Base-by-base conservation (phyloP, 345 rosid species). In the Linum tenue region DNA sequence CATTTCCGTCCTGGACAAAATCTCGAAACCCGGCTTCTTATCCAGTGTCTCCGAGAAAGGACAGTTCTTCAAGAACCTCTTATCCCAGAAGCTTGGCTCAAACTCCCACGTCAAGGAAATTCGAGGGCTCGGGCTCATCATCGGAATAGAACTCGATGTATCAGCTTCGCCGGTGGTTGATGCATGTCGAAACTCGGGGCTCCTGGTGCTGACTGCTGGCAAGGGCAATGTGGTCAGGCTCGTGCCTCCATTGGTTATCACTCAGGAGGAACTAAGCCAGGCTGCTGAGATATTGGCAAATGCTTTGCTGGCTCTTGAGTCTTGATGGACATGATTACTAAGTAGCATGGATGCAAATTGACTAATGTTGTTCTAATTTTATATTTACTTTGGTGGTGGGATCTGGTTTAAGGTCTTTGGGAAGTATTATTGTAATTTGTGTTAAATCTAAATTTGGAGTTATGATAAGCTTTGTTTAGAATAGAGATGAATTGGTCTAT, bases 241-340 rank as follows among this genome's bases (percentile, higher is more conserved):
- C 61, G 96, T 94, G 55, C 95, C 96, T 60, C 97, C 99, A 4
- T 68, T 94, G 86, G 79, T 90, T 69, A 82, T 94, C 67, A 75
- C 91, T 4, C 86, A 83, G 73, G 78, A 84, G 70, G 97, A 91
- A 63, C 68, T 91, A 57, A 82, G 78, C 50, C 67, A 44, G 64
- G 97, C 91, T 7, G 96, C 80, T 59, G 86, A 84, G 63, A 87
- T 85, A 71, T 48, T 90, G 16, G 31, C 44, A 14, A 48, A 61
- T 17, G 61, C 66, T 10, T 50, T 73, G 6, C 73, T 63, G 3
- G 70, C 59, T 42, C 66, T 73, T n/a, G n/a, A n/a, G n/a, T n/a
- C n/a, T n/a, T 60, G 69, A 73, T 65, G 41, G 10, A 35, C 42
- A 35, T 8, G 55, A 59, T 16, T 64, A 22, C 64, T 9, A 62